Percentiles rank a stretch among this genome's conserved stretches.
Conservation (phyloP, 768 basidiomycete species). For the Trichaptum fuscoviolaceum region DNA sequence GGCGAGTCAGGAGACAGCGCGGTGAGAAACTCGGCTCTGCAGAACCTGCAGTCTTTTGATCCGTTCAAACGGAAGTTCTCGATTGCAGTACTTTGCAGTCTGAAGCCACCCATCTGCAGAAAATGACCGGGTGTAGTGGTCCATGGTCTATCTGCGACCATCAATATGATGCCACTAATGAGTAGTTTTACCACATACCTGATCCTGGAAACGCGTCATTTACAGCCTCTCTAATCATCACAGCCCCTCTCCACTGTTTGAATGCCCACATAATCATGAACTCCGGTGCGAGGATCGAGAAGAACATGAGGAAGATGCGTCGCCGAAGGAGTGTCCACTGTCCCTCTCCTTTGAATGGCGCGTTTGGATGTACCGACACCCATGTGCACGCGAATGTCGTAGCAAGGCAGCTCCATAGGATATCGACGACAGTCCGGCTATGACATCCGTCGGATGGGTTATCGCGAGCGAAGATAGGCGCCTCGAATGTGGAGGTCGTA, state of each 20-base stretch:
- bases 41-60: too few relatives aligned
- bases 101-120: constrained; percentile 3
- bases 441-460: not conserved
- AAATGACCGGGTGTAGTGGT: constrained; percentile 5
- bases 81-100: too few relatives aligned
- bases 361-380: constrained; percentile 26
- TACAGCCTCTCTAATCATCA: constrained; percentile 37
- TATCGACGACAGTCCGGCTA: constrained; percentile 10
- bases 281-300: constrained; percentile 24
- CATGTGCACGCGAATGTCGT: constrained; percentile 27
- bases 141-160: too few relatives aligned
- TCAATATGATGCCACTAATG: too few relatives aligned
- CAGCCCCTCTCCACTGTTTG: constrained; percentile 13
- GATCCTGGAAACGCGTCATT: not conserved
- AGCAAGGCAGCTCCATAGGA: constrained; percentile 23
- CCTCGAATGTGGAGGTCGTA: not conserved
- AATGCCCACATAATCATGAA: constrained; percentile 24
- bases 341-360: constrained; percentile 18
- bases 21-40: too few relatives aligned
- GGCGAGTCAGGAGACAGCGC: too few relatives aligned
- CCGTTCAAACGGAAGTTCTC: too few relatives aligned
- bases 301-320: constrained; percentile 16
- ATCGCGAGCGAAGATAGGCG: not conserved
- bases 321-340: constrained; percentile 4
- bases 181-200: too few relatives aligned